Evolutionary conservation across 139 green algal genomes (phyloP).

Genomic region (Chlorella sp.): DNA sequence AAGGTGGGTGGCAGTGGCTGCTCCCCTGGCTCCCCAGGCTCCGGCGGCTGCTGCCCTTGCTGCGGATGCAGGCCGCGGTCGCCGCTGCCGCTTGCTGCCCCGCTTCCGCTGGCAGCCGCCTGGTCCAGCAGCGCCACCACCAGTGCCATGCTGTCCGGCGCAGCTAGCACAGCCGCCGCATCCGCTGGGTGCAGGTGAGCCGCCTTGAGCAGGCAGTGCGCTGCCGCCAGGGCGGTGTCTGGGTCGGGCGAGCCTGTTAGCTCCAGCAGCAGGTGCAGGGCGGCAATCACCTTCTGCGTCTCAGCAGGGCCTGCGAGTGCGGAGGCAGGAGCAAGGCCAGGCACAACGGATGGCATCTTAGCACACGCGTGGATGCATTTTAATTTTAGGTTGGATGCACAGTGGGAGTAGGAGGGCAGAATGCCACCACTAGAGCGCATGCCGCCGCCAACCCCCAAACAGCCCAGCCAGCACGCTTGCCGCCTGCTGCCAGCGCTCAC

Average conservation of each 20-base stretch:
- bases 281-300: slow-evolving; percentile 2
- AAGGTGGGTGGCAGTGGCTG: background rate
- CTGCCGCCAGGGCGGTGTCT: background rate
- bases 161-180: background rate
- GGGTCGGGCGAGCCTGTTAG: background rate
- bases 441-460: too few species aligned
- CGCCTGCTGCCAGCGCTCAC: background rate
- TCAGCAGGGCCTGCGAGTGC: background rate
- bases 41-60: background rate
- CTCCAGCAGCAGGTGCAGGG: slow-evolving; percentile 29
- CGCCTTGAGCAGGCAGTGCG: slow-evolving; percentile 25
- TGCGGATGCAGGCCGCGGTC: too few species aligned
- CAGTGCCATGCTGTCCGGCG: background rate
- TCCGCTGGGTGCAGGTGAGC: background rate
- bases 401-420: too few species aligned
- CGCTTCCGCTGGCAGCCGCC: background rate
- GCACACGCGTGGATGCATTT: too few species aligned
- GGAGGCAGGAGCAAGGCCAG: too few species aligned
- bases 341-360: too few species aligned
- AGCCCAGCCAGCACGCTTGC: too few species aligned
- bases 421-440: too few species aligned
- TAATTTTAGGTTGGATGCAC: too few species aligned
- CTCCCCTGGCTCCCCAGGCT: background rate
- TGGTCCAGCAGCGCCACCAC: background rate
- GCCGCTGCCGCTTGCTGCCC: background rate